Evolutionary conservation across 1,284 basidiomycete species (phyloP), one percentile per base, ranked within the genome.

Genomic region (Apiotrichum sp.): DNA sequence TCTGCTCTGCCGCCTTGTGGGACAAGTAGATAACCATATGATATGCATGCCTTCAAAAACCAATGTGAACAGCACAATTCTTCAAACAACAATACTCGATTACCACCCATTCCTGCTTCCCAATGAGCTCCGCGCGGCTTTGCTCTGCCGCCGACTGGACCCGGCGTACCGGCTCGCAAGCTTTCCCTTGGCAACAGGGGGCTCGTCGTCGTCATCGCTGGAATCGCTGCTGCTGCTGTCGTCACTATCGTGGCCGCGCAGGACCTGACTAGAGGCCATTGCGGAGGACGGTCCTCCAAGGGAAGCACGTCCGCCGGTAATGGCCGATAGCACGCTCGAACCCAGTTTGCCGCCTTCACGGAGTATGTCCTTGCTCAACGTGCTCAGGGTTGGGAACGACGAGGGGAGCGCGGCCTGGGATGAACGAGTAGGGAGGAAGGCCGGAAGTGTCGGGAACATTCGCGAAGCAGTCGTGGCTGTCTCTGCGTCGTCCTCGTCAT

Each of bases 381-480:
- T 40, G 16, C 47, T 41, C 1, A 63, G 48, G 1, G 57, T 56
- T 2, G 62, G 62, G 51, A 61, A 61, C n/a, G 48, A 51, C n/a
- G 57, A 40, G 22, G 45, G 47, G 22, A 48, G 29, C 10, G 51
- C 48, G 8, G 34, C 47, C 3, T 48, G 47, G 16, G 56, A 41
- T 4, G 39, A 16, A 32, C 49, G 44, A 16, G 32, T 16, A 7
- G 56, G 11, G 29, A 48, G 36, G 5, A 34, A 33, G 31, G 41
- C 22, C 34, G 49, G 44, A n/a, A 52, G n/a, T 34, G 47, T 31
- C 32, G 42, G 46, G 35, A 29, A 53, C 10, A 38, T 34, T 13
- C 31, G 52, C 50, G 41, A 45, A n/a, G 34, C 38, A 4, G 45
- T 59, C 43, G 53, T 51, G 44, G 32, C 51, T 32, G 51, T 56